phyloP scores from a whole-genome alignment of 2,329 filamentous ascomycete genomes.

The Alternaria triticimaculans region DNA sequence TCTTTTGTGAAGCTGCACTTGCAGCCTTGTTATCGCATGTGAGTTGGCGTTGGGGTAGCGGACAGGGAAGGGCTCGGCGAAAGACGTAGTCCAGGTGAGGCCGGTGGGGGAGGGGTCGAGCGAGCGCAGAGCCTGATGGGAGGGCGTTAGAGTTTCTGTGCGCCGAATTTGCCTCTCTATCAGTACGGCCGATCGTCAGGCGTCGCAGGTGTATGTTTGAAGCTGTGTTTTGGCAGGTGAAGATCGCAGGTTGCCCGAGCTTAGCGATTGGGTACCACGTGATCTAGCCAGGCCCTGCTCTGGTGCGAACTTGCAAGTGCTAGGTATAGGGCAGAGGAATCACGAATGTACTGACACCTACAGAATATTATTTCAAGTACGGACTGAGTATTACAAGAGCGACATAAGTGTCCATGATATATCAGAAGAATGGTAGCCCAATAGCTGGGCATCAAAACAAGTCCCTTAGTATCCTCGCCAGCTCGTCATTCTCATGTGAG shows the following conservation, averaged over 20 bases:
- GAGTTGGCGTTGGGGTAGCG: conserved; percentile 9
- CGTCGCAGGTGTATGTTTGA: conserved; percentile 10
- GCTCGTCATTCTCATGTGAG: conserved; percentile 66
- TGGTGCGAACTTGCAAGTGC: neutral
- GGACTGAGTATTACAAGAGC: neutral
- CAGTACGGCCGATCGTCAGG: conserved; percentile 1
- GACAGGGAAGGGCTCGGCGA: conserved; percentile 12
- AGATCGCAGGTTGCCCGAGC: conserved; percentile 22
- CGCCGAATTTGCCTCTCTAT: neutral
- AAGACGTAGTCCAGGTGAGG: conserved; percentile 17
- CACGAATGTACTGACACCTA: neutral
- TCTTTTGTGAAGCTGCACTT: conserved; percentile 19
- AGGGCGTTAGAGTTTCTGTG: neutral
- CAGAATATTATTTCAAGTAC: neutral
- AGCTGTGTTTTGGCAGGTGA: conserved; percentile 20
- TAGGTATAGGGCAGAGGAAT: neutral
- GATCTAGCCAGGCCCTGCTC: conserved; percentile 11
- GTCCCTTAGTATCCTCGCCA: conserved; percentile 65
- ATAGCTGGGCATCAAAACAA: conserved; percentile 55
- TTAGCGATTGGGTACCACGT: conserved; percentile 26
- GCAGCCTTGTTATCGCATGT: conserved; percentile 29
- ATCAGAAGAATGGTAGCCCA: neutral
- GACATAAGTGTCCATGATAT: neutral
- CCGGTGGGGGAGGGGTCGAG: conserved; percentile 22
- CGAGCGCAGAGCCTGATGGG: conserved; percentile 14